Evolutionary conservation across 352 stramenopile genomes (phyloP).

Genomic region (Phytophthora sp.): DNA sequence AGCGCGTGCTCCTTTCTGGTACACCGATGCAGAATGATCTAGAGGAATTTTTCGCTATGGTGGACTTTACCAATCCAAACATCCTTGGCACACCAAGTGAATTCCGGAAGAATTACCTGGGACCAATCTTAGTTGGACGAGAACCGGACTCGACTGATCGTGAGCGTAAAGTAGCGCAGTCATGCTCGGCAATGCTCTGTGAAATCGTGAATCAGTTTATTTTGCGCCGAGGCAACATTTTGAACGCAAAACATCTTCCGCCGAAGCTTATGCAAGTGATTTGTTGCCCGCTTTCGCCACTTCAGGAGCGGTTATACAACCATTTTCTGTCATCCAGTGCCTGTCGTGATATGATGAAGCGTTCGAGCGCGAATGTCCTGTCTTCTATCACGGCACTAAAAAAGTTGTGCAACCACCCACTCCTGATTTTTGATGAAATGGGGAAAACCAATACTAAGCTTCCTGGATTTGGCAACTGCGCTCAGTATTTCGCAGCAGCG

Average conservation of each 20-base stretch:
- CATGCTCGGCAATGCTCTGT: conserved; percentile 95
- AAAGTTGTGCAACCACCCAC: conserved; percentile 98
- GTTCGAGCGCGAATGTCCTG: conserved; percentile 91
- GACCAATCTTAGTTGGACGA: conserved; percentile 88
- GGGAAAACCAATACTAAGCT: conserved; percentile 85
- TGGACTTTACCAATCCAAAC: conserved; percentile 89
- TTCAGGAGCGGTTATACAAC: conserved; percentile 97
- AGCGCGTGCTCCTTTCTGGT: conserved; percentile 95
- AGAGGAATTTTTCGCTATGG: conserved; percentile 99
- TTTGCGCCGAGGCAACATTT: conserved; percentile 96
- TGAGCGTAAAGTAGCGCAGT: conserved; percentile 72
- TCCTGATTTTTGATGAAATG: conserved; percentile 92
- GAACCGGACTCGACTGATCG: conserved; percentile 91
- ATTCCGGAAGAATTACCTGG: conserved; percentile 94
- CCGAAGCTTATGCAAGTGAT: conserved; percentile 99
- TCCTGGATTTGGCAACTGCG: conserved; percentile 80
- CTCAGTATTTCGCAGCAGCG: conserved; percentile 62
- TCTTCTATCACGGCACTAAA: conserved; percentile 93
- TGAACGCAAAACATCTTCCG: conserved; percentile 98
- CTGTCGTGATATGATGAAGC: conserved; percentile 95
- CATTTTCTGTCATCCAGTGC: conserved; percentile 95
- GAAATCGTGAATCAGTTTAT: conserved; percentile 99
- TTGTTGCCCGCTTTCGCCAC: conserved; percentile 95
- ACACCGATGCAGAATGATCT: conserved; percentile 99
- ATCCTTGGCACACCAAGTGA: conserved; percentile 85